phyloP scores from a whole-genome alignment of 257 asterid species.

The Nicotiana noctiflora region DNA sequence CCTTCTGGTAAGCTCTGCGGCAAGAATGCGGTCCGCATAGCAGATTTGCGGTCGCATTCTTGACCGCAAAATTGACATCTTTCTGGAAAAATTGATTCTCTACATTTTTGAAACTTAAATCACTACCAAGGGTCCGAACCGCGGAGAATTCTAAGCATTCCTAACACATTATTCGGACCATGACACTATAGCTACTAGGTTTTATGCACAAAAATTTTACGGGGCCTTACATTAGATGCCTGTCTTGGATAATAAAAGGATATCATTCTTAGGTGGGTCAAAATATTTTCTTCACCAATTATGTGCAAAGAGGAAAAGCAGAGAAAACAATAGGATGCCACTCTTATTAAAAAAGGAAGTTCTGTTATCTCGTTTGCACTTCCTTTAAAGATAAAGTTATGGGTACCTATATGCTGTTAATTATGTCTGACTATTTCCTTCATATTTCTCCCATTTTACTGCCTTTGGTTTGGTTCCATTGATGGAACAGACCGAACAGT shows the following conservation, averaged over 20 bases:
- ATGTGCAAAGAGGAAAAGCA: neutral
- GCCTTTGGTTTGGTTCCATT: neutral
- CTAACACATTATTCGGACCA: too few relatives aligned
- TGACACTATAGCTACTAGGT: too few relatives aligned
- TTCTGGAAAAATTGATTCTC: too few relatives aligned
- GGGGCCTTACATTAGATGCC: too few relatives aligned
- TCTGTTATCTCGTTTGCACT: neutral
- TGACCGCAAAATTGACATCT: too few relatives aligned
- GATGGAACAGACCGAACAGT: neutral
- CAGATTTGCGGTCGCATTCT: too few relatives aligned
- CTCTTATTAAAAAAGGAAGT: neutral
- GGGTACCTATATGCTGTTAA: neutral
- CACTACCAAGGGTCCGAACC: too few relatives aligned
- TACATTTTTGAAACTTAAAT: too few relatives aligned
- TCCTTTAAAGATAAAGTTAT: neutral
- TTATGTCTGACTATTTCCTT: neutral
- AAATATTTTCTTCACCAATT: neutral
- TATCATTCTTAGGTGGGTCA: neutral
- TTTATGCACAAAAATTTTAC: too few relatives aligned
- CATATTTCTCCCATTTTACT: constrained; percentile 1
- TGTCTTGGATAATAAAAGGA: neutral
- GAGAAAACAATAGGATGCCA: neutral
- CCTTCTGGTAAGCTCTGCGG: too few relatives aligned
- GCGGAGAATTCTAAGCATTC: too few relatives aligned
- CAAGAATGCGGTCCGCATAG: too few relatives aligned